These are phyloP conservation scores for Epichloe elymi DNA, from an alignment of 2,329 filamentous ascomycete species.

Conservation along the genomic window DNA sequence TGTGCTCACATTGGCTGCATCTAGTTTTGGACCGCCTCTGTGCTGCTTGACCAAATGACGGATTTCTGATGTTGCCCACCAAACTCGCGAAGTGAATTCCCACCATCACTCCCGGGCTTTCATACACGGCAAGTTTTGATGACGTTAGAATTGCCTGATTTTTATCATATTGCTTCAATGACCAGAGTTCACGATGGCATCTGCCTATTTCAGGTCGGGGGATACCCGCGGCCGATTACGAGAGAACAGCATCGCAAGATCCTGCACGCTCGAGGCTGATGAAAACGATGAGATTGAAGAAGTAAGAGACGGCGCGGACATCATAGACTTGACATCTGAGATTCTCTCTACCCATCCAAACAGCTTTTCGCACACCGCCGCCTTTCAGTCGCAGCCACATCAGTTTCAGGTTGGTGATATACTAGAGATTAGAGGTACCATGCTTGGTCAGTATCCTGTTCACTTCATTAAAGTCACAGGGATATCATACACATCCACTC, in stretches of 20 bases:
- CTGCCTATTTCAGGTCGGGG: not conserved
- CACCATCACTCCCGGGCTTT: not conserved
- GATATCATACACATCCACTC: conserved; percentile 20
- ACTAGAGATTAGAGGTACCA: conserved; percentile 15
- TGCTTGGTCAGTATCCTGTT: conserved; percentile 14
- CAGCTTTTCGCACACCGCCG: not conserved
- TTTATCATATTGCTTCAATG: not conserved
- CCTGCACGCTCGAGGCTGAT: conserved; percentile 13
- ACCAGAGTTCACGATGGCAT: not conserved
- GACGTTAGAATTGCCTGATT: too few species aligned
- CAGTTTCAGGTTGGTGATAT: conserved; percentile 14
- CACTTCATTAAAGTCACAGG: conserved; percentile 28
- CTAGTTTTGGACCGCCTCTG: too few species aligned
- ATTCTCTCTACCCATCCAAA: not conserved
- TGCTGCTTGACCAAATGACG: not conserved
- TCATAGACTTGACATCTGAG: not conserved
- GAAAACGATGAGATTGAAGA: not conserved
- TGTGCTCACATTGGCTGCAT: too few species aligned
- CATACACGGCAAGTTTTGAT: not conserved
- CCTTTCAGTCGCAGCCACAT: not conserved
- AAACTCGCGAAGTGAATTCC: not conserved
- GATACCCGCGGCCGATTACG: not conserved
- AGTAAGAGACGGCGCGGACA: not conserved
- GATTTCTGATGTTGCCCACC: too few species aligned
- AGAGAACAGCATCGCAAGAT: conserved; percentile 4